Percentiles rank a stretch among this genome's conserved stretches.
These are phyloP conservation scores for Penicillium sp. DNA, from an alignment of 2,329 filamentous ascomycete species.

Conservation along the genomic window DNA sequence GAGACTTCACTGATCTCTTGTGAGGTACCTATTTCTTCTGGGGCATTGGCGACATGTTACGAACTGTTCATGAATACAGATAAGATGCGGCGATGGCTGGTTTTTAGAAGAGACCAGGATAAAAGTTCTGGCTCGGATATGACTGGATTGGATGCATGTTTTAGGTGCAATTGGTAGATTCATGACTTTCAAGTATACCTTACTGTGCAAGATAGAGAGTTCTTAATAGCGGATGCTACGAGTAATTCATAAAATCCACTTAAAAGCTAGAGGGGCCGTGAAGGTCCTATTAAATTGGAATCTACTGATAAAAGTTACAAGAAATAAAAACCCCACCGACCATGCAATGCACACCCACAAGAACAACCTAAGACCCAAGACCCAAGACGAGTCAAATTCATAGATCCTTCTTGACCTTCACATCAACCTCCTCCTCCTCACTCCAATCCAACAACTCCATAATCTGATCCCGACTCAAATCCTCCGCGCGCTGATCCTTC, in stretches of 20 bases:
- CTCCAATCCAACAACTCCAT: slow-evolving; percentile 64
- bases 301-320: slow-evolving; percentile 6
- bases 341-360: slow-evolving; percentile 6
- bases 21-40: neutral
- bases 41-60: neutral
- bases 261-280: neutral
- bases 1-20: slow-evolving; percentile 43
- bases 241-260: neutral
- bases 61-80: slow-evolving; percentile 7
- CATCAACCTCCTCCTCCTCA: slow-evolving; percentile 36
- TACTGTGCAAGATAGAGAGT: neutral
- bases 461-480: slow-evolving; percentile 72
- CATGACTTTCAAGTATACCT: neutral
- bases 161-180: slow-evolving; percentile 3
- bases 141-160: neutral
- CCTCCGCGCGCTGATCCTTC: slow-evolving; percentile 61
- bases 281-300: slow-evolving; percentile 1
- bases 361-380: neutral
- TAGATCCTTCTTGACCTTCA: slow-evolving; percentile 26
- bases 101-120: neutral
- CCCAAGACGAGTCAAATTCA: neutral
- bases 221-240: neutral
- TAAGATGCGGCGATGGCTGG: neutral
- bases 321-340: slow-evolving; percentile 1
- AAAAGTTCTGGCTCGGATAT: neutral